Evolutionary conservation across 176 grass and related monocot genomes (phyloP).

Genomic region (Poa pratensis): DNA sequence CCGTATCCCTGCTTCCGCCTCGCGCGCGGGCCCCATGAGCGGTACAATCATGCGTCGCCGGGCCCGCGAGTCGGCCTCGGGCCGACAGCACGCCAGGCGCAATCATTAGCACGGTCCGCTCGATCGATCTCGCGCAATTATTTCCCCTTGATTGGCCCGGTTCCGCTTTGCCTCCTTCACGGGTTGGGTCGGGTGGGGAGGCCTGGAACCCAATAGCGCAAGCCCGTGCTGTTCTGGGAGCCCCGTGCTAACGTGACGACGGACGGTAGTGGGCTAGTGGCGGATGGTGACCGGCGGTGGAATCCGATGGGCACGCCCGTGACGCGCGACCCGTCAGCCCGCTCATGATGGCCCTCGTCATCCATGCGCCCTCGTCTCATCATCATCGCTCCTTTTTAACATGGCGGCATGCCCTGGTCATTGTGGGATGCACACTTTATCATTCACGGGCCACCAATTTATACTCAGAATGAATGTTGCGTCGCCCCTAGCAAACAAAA

Average conservation of each 20-base stretch:
- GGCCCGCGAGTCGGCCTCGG: constrained; percentile 47
- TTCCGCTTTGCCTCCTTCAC: neutral
- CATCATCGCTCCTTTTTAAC: neutral
- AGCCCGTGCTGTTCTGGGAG: too few species aligned
- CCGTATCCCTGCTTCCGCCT: too few species aligned
- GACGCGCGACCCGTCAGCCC: neutral
- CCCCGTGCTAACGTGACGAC: neutral
- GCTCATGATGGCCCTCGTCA: constrained; percentile 16
- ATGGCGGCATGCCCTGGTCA: neutral
- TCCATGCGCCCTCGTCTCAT: neutral
- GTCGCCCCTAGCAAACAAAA: too few species aligned
- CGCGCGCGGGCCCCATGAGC: too few species aligned
- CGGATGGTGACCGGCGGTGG: neutral
- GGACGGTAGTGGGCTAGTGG: neutral
- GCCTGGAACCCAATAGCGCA: neutral
- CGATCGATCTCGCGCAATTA: constrained; percentile 39
- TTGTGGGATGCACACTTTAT: neutral
- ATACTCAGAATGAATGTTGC: too few species aligned
- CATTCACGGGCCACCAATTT: neutral
- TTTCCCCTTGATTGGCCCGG: constrained; percentile 60
- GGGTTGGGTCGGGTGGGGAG: too few species aligned
- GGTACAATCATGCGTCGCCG: neutral
- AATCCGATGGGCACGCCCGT: neutral
- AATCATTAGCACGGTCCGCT: constrained; percentile 75
- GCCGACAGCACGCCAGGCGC: constrained; percentile 57